Evolutionary conservation across 108 stramenopile species (phyloP), one percentile per base, ranked within the genome.

Genomic region (Pelagomonas calceolata): DNA sequence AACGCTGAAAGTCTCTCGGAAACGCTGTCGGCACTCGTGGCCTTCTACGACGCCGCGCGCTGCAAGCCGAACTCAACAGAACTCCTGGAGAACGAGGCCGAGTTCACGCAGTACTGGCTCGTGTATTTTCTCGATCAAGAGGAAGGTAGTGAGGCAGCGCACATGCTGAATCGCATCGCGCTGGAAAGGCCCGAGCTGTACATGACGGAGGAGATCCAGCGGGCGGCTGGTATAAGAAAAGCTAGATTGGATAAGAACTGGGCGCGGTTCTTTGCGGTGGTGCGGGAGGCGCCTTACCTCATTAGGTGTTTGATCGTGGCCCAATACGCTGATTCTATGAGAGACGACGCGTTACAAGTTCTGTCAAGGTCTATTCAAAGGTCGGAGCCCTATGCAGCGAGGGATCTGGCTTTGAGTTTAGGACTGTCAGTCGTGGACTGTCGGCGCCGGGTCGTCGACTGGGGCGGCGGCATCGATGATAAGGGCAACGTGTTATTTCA

Each of bases 291-390:
- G 84, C 63, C 85, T n/a, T 69, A 70, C 68, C 71, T 85, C 63
- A 77, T 85, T 72, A 76, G 86, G 14, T 94, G 90, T 69, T 80
- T 94, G 70, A 92, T 92, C 90, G 91, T 91, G 85, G 91, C 51
- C 21, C 51, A 91, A 71, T 87, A 91, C 72, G 91, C 92, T 5
- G 89, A 90, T 66, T 34, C 74, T n/a, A 94, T 90, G 90, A 68
- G 93, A 33, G 88, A 87, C 44, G 69, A 78, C 46, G 91, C 91
- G 0, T 75, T 94, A 46, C 75, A 77, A 32, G 88, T 89, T 66
- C 90, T 91, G 90, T 80, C 76, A 10, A 87, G 67, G 70, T 76
- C 90, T 0, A 91, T 87, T 12, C 3, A 9, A 17, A 60, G 29
- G 51, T 26, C 21, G 21, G 51, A 60, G 51, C 51, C 51, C 7